Base-by-base conservation (phyloP, 352 stramenopile species). In the Pythium diclinum region DNA sequence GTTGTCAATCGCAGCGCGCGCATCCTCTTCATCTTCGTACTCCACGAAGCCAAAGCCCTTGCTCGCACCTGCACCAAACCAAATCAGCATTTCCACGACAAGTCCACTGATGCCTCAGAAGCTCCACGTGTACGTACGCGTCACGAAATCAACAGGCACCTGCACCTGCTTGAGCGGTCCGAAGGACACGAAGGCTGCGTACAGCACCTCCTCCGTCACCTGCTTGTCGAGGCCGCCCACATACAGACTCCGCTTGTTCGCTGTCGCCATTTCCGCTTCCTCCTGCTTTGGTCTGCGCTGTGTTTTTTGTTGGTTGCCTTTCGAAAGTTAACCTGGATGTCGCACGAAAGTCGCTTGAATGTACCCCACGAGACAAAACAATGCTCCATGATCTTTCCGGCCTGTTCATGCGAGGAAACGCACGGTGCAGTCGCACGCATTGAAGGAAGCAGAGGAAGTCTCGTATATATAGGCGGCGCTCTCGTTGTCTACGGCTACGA, bases 31-130 rank as follows among this genome's bases (percentile, higher is more conserved):
- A 42, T 98, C 87, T 59, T 96, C 91, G 63, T 92, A 98, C 71
- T 98, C 93, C 10, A 98, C 83, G 72, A 98, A 98, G 9, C 88
- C 95, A 68, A 97, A 98, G 40, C 93, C 90, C 72, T 97, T 97
- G 66, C 91, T 79, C 58, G 53, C 75, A 16, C 90, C 89, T 94
- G 58, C 16, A 51, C 30, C 19, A 25, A 4, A 61, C 6, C n/a
- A 17, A 32, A 19, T n/a, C 8, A 56, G 40, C 30, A 32, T 9
- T 19, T 14, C 51, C 40, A 14, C 44, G 16, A 9, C 2, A 28
- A 28, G 25, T 25, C 6, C 17, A 32, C 48, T 14, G 23, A 63
- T 51, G 38, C 7, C 34, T 11, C 32, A 16, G 7, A 10, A 38
- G 16, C 56, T 16, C 23, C 13, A 32, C 42, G 3, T 14, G 5